Evolutionary conservation across 768 basidiomycete genomes (phyloP), one percentile per base, ranked within the genome.

Genomic region (Cantharellus anzutake): DNA sequence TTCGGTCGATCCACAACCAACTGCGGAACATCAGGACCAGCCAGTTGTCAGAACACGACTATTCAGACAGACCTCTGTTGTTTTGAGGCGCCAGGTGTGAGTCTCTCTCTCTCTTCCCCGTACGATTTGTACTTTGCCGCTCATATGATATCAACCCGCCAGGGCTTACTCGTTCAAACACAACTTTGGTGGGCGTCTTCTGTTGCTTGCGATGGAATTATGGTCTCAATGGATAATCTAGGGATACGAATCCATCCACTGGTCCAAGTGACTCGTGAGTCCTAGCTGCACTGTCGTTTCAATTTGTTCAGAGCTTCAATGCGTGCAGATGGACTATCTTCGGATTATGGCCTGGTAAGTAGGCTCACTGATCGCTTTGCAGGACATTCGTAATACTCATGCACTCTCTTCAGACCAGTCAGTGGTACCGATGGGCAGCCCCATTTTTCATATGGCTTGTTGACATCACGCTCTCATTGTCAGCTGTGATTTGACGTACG

Each of bases 261-360:
- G 83, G 84, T 5, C 84, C 84, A 3, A 68, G 67, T 5, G 64
- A 82, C 64, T 81, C 79, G 65, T 86, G 84, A 82, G 84, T 80
- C 60, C 53, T 75, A 64, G n/a, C 14, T 7, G 11, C 44, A n/a
- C 57, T 20, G 58, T 63, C 42, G 1, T 14, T 39, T 1, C n/a
- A 38, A 20, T 5, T 2, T 5, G 1, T 11, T 41, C 16, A 38
- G 4, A 34, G 14, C 4, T 57, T 2, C 7, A 55, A 7, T 37
- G 14, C 52, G 11, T 37, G 44, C 7, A 55, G 52, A 4, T 65
- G 65, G 66, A 64, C 62, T 3, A 57, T 62, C 34, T 20, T 60
- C 80, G 82, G 82, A 61, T 71, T 83, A 48, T 84, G 82, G 83
- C 80, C 80, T 2, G 82, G 82, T 48, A 48, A 7, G 44, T 20